Percentiles rank a stretch among this genome's conserved stretches.
phyloP scores from a whole-genome alignment of 768 basidiomycete genomes.

The Xanthoconium purpureum region DNA sequence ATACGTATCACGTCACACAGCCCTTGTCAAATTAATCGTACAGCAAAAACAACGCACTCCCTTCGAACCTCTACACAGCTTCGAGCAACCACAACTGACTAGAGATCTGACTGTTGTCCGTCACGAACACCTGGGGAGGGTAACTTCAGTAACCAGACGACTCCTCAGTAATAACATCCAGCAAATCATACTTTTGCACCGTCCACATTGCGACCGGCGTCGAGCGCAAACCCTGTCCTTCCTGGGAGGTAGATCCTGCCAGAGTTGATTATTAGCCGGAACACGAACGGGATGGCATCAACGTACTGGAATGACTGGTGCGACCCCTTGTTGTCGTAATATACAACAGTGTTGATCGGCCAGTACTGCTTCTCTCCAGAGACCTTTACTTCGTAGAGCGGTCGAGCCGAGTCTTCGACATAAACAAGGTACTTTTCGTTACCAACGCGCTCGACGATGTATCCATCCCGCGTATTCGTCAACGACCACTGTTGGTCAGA shows the following conservation, averaged over 20 bases:
- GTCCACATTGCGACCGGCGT: neutral
- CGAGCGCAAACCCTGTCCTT: neutral
- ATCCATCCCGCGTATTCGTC: neutral
- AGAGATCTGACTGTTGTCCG: constrained; percentile 1
- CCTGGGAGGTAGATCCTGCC: neutral
- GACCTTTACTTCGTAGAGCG: neutral
- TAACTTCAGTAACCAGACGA: neutral
- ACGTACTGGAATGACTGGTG: neutral
- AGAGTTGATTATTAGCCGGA: neutral
- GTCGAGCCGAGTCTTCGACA: neutral
- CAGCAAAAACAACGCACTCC: neutral
- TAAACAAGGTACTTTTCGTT: neutral
- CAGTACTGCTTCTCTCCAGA: neutral
- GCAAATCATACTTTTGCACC: neutral
- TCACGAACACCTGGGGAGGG: neutral
- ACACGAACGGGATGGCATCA: too few relatives aligned
- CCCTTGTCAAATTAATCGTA: neutral
- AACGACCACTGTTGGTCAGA: neutral
- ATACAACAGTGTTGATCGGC: neutral
- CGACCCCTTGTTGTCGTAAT: neutral
- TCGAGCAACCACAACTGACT: constrained; percentile 6
- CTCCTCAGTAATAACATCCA: too few relatives aligned
- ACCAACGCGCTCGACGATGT: neutral
- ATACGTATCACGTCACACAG: too few relatives aligned
- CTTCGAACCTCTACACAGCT: neutral